Conservation (phyloP, 2,329 filamentous ascomycete species). For the Purpureocillium takamizusanense region DNA sequence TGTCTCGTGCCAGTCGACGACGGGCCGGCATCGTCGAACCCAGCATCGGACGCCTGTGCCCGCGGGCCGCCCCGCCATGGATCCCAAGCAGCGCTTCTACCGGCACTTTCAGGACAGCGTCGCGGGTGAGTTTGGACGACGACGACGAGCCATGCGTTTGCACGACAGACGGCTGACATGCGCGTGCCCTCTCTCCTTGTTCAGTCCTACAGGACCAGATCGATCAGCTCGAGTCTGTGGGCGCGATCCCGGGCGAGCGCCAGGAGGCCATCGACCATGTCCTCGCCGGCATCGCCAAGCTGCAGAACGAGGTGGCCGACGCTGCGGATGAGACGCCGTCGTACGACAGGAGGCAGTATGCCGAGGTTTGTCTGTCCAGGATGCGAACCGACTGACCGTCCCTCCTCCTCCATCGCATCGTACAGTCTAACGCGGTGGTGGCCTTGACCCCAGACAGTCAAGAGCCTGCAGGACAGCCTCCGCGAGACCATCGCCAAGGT, state of each 20-base stretch:
- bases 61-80: constrained; percentile 17
- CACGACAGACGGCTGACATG: not conserved
- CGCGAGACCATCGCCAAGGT: constrained; percentile 59
- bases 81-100: constrained; percentile 70
- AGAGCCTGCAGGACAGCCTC: constrained; percentile 69
- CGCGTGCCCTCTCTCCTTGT: not conserved
- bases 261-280: constrained; percentile 75
- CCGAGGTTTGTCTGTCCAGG: constrained; percentile 46
- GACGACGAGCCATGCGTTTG: not conserved
- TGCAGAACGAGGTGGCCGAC: constrained; percentile 80
- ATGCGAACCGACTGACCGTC: not conserved
- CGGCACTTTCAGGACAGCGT: constrained; percentile 72
- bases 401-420: not conserved
- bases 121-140: constrained; percentile 42
- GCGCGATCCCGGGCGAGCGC: constrained; percentile 60
- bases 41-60: too few species aligned
- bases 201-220: constrained; percentile 72
- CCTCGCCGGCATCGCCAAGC: constrained; percentile 66
- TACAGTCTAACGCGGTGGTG: too few species aligned
- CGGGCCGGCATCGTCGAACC: too few species aligned
- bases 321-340: constrained; percentile 73
- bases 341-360: constrained; percentile 83
- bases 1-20: too few species aligned
- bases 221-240: constrained; percentile 52
- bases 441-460: constrained; percentile 58